Base-by-base conservation (phyloP, 148 eudicot genomes). In the Amaranthus palmeri region DNA sequence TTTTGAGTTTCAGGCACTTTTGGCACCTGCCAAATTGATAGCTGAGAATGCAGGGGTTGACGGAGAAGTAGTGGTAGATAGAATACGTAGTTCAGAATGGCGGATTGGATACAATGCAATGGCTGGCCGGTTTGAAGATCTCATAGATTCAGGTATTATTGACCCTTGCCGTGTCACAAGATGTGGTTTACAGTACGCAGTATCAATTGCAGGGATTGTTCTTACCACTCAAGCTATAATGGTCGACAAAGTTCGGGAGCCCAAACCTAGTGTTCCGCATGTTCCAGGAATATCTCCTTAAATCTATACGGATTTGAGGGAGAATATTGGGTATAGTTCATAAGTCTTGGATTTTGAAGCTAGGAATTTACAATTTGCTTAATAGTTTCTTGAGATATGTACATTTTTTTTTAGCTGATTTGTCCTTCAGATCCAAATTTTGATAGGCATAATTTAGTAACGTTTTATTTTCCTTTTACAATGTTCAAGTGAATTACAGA, bases 21-120 rank as follows among this genome's bases (percentile, higher is more conserved):
- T 88, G 72, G 93, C 93, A 74, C 99, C 99, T 46, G 83, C 97
- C 70, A 90, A 81, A 70, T 48, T 79, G 66, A 95, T 95, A 59
- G 97, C 97, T 56, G 80, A 75, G 45, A 95, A 95, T 78, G 93
- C 99, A 18, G 99, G 99, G 50, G 88, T 82, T 60, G 99, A 95
- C 73, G 99, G 99, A 50, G 87, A 80, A 61, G 84, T 86, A 13
- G 85, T 90, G n/a, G 92, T 87, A 71, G 97, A 88, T 67, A 95
- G 72, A 45, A 83, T 83, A 65, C 81, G 75, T 54, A 71, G 67
- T 50, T 83, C 75, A 59, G 90, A 85, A 13, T 95, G 96, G 92
- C 65, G 77, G 53, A 51, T 75, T 11, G 99, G 97, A 45, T 95
- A 86, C 74, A 95, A 95, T 65, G 97, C 96, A 47, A 83, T 90